Evolutionary conservation across 2,329 filamentous ascomycete genomes (phyloP), one percentile per base, ranked within the genome.

Genomic region (Aspergillus proliferans): DNA sequence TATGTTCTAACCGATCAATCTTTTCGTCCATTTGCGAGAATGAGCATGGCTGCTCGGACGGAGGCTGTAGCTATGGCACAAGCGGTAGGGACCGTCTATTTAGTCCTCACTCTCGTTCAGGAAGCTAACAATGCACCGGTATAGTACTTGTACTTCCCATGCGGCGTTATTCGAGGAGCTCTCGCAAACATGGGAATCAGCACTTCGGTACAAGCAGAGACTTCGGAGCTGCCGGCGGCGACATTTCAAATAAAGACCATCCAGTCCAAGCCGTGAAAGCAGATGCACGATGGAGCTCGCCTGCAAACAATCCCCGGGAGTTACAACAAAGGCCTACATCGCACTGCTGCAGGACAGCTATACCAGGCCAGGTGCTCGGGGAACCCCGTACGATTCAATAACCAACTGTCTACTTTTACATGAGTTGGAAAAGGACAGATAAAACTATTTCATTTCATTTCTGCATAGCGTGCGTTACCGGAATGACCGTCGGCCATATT

Each of bases 191-290:
- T 98, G 75, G 93, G 92, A 5, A 90, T 97, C 59, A 85, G 85
- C 60, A 91, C 91, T 8, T 94, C 86, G 1, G 92, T 98, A 1
- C 88, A 95, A 59, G 93, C 90, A 4, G 93, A 96, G 72, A 87
- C 87, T 47, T 86, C 78, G 48, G 92, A 95, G 66, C 76, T 98
- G 47, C 93, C 93, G 0, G 81, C 81, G 5, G 93, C 92, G 33
- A 88, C 91, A 1, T 98, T 98, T 68, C 93, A 98, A 73, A 96
- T 98, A 68, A 94, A 94, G 74, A 93, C 88, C 36, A 75, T 86
- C 46, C 79, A 83, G 22, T 70, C 79, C 28, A 89, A 89, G 71
- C 71, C 80, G 63, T 86, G 75, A 76, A 45, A 19, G 10, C 18
- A n/a, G 18, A 14, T 30, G 28, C 58, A 33, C 10, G 9, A 48